A percentile compares a stretch with the other conserved stretches of the same genome.
Conservation (phyloP, 2,329 filamentous ascomycete genomes). For the Aspergillus texensis region DNA sequence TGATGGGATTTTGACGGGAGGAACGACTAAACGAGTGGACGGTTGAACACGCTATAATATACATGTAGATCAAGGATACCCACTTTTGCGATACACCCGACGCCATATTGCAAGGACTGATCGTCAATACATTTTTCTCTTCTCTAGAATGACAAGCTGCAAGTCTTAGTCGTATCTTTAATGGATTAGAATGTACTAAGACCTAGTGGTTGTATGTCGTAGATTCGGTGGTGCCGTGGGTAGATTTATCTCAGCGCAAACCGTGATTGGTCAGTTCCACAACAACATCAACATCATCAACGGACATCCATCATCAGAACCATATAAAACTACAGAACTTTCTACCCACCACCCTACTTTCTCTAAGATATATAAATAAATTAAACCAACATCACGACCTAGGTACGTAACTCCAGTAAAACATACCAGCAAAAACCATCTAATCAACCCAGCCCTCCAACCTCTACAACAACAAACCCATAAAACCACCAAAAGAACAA, state of each 20-base stretch:
- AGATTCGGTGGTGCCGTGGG: background rate
- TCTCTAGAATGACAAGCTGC: background rate
- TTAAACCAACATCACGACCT: background rate
- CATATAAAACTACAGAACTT: background rate
- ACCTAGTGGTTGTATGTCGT: background rate
- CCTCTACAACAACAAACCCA: background rate
- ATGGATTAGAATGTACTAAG: background rate
- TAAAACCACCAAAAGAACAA: background rate
- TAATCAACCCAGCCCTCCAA: background rate
- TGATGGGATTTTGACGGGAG: background rate
- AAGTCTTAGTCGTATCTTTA: background rate
- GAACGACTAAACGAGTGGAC: background rate
- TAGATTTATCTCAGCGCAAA: background rate
- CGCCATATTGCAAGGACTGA: background rate
- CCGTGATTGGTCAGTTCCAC: slow-evolving; percentile 14
- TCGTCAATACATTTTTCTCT: background rate
- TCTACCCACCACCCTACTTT: background rate
- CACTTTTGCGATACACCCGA: background rate
- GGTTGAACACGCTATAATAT: background rate
- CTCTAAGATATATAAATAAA: background rate
- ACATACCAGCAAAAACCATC: background rate
- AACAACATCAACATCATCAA: slow-evolving; percentile 1
- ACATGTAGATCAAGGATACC: background rate
- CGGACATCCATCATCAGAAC: slow-evolving; percentile 27
- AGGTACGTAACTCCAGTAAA: background rate